Conservation (phyloP, 2,329 filamentous ascomycete species). For the Fusarium ramigenum region DNA sequence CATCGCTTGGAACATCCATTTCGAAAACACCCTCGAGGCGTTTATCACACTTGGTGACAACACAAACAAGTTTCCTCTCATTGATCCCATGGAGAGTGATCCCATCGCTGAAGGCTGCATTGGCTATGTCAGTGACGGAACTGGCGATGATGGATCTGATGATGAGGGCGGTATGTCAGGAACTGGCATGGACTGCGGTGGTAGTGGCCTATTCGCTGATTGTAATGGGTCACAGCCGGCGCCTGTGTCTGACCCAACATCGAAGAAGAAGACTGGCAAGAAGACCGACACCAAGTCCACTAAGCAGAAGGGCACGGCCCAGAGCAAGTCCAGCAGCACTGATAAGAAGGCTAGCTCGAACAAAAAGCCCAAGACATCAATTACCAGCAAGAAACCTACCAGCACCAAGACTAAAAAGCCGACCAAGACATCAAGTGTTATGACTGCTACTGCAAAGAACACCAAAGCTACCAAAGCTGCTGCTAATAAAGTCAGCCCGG, state of each 20-base stretch:
- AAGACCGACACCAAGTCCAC: neutral
- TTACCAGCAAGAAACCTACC: neutral
- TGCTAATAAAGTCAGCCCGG: fast-evolving
- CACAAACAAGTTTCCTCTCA: neutral
- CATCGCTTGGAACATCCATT: slow-evolving; percentile 11
- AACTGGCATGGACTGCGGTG: neutral
- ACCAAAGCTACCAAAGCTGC: neutral
- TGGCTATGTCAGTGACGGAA: slow-evolving; percentile 7
- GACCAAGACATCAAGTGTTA: neutral
- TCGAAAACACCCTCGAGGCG: neutral
- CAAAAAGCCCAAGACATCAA: neutral
- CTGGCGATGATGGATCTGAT: neutral
- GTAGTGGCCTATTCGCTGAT: neutral
- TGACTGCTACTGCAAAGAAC: neutral
- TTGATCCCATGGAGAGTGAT: neutral
- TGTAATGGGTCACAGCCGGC: neutral
- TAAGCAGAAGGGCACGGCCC: neutral
- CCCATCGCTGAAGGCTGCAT: slow-evolving; percentile 10
- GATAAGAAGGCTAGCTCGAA: neutral
- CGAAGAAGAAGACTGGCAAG: neutral
- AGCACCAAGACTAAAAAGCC: neutral
- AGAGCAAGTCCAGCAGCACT: neutral
- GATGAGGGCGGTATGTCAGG: neutral
- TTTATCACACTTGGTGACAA: neutral
- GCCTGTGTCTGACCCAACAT: neutral